Evolutionary conservation across 2,329 filamentous ascomycete genomes (phyloP), one percentile per base, ranked within the genome.

Genomic region (Diaporthe destruens): DNA sequence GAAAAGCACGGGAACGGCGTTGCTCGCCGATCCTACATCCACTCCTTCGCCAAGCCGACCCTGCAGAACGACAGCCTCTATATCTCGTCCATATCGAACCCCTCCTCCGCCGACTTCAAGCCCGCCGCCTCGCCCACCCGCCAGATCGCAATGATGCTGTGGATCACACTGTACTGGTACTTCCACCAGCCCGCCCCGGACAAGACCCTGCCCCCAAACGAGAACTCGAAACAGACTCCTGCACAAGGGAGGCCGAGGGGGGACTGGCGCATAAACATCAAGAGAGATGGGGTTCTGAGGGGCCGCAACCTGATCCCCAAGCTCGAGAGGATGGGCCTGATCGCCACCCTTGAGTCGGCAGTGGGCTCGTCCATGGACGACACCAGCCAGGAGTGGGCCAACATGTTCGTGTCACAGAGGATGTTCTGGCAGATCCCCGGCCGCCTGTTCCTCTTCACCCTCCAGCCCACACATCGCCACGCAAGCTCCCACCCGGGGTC

Each of bases 81-180:
- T 84, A 96, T 98, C 77, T 98, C 95, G 5, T 96, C 94, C 74
- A 95, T 98, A 75, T 96, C 94, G 65, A 94, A 93, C 76, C 94
- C 96, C 0, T 93, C 92, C 65, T 93, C 87, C 80, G 90, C 84
- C 79, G 94, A 98, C 63, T 97, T 93, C 84, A 94, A 93, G 79
- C 90, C 94, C 0, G 89, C 92, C 1, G 90, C 87, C 18, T 97
- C 94, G 74, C 94, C 94, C 0, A 96, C 94, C 0, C 88, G 95
- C 56, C 94, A 97, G 83, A 94, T 98, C 74, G 96, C 96, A 76
- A 95, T 98, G 94, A 97, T 98, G 93, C 87, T 98, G 8, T 98
- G 94, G 94, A 91, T 95, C 44, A 95, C 94, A 1, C 85, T 98
- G 54, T 98, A 94, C 85, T 98, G 96, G 96, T 98, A 98, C 85